Percentiles rank a stretch among this genome's conserved stretches.
Conservation (phyloP, 1,139 yeast species). For the Pichia sp. region DNA sequence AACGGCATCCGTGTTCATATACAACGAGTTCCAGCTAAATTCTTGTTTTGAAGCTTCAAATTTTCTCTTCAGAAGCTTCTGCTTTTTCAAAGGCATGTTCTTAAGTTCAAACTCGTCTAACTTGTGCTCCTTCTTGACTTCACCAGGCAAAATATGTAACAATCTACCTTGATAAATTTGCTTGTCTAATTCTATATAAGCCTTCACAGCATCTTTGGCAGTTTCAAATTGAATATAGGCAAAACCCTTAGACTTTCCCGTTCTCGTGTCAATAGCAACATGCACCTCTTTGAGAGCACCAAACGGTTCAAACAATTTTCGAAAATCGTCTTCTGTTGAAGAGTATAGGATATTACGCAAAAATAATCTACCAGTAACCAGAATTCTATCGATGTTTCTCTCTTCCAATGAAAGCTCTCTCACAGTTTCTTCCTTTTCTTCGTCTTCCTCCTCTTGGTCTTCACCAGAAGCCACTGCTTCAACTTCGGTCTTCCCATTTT, state of each 20-base stretch:
- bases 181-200: conserved; percentile 72
- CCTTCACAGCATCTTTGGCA: conserved; percentile 68
- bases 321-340: conserved; percentile 76
- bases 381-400: conserved; percentile 46
- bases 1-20: conserved; percentile 88
- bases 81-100: conserved; percentile 88
- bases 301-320: conserved; percentile 48
- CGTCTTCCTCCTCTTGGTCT: conserved; percentile 9
- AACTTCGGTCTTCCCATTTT: conserved; percentile 13
- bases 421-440: conserved; percentile 16
- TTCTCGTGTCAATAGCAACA: conserved; percentile 83
- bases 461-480: conserved; percentile 14
- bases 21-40: conserved; percentile 93
- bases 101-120: conserved; percentile 87
- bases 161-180: conserved; percentile 92
- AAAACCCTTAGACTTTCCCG: conserved; percentile 89
- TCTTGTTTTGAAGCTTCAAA: conserved; percentile 80
- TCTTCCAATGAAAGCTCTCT: conserved; percentile 41
- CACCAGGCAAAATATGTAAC: conserved; percentile 83
- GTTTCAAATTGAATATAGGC: conserved; percentile 74
- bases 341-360: conserved; percentile 80
- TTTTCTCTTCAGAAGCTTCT: conserved; percentile 76
- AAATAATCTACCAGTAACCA: conserved; percentile 76
- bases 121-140: conserved; percentile 68
- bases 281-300: conserved; percentile 78